phyloP scores from a whole-genome alignment of 768 basidiomycete genomes.

The Scleroderma citrinum region DNA sequence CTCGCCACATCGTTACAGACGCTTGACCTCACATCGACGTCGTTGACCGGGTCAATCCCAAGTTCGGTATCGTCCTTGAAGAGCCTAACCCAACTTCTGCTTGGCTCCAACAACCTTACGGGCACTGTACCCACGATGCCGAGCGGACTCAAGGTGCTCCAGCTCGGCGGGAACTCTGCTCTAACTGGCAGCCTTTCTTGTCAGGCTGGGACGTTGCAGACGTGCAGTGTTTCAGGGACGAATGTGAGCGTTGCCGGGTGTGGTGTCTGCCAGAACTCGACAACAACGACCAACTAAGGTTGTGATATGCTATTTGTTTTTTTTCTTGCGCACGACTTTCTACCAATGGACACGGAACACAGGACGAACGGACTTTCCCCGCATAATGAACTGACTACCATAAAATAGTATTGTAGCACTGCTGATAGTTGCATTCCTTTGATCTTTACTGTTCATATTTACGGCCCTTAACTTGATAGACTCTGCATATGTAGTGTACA shows the following conservation, averaged over 20 bases:
- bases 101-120: slow-evolving; percentile 34
- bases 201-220: slow-evolving; percentile 7
- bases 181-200: slow-evolving; percentile 26
- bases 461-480: background rate
- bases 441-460: background rate
- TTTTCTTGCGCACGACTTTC: background rate
- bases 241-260: slow-evolving; percentile 16
- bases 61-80: slow-evolving; percentile 27
- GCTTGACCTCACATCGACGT: slow-evolving; percentile 36
- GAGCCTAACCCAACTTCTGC: slow-evolving; percentile 33
- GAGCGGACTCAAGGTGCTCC: slow-evolving; percentile 27
- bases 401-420: background rate
- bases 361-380: background rate
- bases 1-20: slow-evolving; percentile 29
- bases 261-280: slow-evolving; percentile 17
- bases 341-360: background rate
- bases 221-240: slow-evolving; percentile 21
- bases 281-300: background rate
- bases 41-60: slow-evolving; percentile 35
- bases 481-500: no score
- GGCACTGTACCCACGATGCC: slow-evolving; percentile 34
- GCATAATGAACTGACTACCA: background rate
- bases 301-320: background rate
- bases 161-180: slow-evolving; percentile 33
- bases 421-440: background rate